Base-by-base conservation (phyloP, 257 asterid genomes). In the Cynanchum wilfordii region DNA sequence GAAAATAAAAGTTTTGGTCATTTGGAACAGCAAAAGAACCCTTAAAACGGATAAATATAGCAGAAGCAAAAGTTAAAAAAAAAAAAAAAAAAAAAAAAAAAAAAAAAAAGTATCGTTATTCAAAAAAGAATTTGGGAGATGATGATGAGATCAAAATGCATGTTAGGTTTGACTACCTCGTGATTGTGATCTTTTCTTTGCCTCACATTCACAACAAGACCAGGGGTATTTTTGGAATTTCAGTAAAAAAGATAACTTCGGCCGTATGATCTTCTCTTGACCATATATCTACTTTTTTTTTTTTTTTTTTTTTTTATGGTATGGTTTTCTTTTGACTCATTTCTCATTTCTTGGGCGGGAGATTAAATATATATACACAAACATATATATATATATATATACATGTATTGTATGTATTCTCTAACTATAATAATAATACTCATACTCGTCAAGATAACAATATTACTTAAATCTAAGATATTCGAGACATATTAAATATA, bases 121-220 rank as follows among this genome's bases (percentile, higher is more conserved):
- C 4, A 33, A 33, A 66, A 62, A 36, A 65, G 76, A 72, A 76
- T 60, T 57, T 68, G 50, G 11, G 47, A 7, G 69, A 63, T 68
- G 30, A 73, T 51, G 47, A 78, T 29, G 68, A 17, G 67, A 30
- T 76, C n/a, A n/a, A n/a, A n/a, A n/a, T n/a, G n/a, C n/a, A 40
- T 68, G 69, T 76, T 64, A 66, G 77, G 74, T 84, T 87, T 87
- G 90, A 87, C 87, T 78, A 80, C 76, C 79, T 79, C 80, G 76
- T 76, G 68, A 83, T 70, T 80, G 76, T 78, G 82, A 62, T 75
- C 57, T 68, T 7, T 33, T 7, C 66, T 77, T 42, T 68, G 63
- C 70, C 75, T 79, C 63, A 71, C 69, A 54, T 79, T 78, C 20
- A 69, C 73, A 69, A 77, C 55, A 33, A 66, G 11, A 77, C 55